phyloP scores from a whole-genome alignment of 2,329 filamentous ascomycete species.

The Aspergillus alliaceus region DNA sequence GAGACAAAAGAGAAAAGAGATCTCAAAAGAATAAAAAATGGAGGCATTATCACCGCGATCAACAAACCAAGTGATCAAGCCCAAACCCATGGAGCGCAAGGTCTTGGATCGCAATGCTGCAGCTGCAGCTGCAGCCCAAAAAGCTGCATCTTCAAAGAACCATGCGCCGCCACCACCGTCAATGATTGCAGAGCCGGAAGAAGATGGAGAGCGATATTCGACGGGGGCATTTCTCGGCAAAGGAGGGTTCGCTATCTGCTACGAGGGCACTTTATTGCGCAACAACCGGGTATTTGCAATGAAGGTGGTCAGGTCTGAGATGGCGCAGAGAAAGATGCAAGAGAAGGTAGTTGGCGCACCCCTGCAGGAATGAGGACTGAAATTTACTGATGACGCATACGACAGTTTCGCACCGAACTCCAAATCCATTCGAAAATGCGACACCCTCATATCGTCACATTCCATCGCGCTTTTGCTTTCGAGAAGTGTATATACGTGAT shows the following conservation, averaged over 20 bases:
- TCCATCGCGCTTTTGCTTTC: conserved; percentile 90
- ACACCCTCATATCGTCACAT: conserved; percentile 93
- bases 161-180: conserved; percentile 48
- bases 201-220: conserved; percentile 45
- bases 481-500: conserved; percentile 88
- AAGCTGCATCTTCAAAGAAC: conserved; percentile 39
- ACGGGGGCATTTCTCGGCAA: conserved; percentile 50
- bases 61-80: conserved; percentile 47
- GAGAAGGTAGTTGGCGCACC: conserved; percentile 43
- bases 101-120: conserved; percentile 38
- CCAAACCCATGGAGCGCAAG: conserved; percentile 41
- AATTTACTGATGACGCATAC: conserved; percentile 9
- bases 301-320: conserved; percentile 53
- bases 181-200: conserved; percentile 46
- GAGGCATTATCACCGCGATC: conserved; percentile 51
- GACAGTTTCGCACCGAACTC: conserved; percentile 73
- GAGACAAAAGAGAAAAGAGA: conserved; percentile 5
- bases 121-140: conserved; percentile 27
- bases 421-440: conserved; percentile 98
- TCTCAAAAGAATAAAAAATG: conserved; percentile 33
- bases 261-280: conserved; percentile 46
- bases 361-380: neutral
- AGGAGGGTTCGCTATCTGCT: conserved; percentile 53
- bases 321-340: conserved; percentile 53
- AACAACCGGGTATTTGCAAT: conserved; percentile 50